These are phyloP conservation scores for Cafeteria roenbergensis DNA, from an alignment of 108 stramenopile genomes.

Conservation along the genomic window DNA sequence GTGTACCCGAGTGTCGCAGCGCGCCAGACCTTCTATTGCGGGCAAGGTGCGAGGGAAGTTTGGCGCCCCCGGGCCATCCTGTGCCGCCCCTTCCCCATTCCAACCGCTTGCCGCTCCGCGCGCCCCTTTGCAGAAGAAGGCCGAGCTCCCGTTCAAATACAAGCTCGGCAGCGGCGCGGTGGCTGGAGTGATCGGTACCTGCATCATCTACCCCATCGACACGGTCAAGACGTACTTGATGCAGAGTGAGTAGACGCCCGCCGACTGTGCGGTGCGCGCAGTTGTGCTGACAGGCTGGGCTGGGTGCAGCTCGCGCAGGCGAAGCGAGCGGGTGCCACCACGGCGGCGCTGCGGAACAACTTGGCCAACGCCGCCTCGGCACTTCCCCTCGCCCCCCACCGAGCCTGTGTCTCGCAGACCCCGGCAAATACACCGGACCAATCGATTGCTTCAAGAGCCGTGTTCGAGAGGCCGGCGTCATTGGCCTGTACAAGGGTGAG, in stretches of 20 bases:
- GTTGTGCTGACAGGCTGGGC: background rate
- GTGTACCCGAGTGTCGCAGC: no score
- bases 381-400: background rate
- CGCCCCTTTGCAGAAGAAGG: no score
- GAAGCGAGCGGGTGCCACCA: background rate
- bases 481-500: background rate
- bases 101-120: no score
- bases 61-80: no score
- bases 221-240: constrained; percentile 72
- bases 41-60: no score
- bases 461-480: no score
- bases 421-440: no score
- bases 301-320: constrained; percentile 3
- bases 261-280: background rate
- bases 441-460: no score
- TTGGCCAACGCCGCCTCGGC: background rate
- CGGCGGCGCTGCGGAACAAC: background rate
- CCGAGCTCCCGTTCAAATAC: constrained; percentile 24
- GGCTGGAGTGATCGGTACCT: constrained; percentile 32
- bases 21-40: no score
- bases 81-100: no score
- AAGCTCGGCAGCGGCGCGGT: constrained; percentile 35
- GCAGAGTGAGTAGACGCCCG: constrained; percentile 25
- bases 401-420: background rate
- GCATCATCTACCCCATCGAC: constrained; percentile 64